Percentiles rank a stretch among this genome's conserved stretches.
These are phyloP conservation scores for Torulaspora pretoriensis DNA, from an alignment of 1,139 yeast species.

Conservation along the genomic window DNA sequence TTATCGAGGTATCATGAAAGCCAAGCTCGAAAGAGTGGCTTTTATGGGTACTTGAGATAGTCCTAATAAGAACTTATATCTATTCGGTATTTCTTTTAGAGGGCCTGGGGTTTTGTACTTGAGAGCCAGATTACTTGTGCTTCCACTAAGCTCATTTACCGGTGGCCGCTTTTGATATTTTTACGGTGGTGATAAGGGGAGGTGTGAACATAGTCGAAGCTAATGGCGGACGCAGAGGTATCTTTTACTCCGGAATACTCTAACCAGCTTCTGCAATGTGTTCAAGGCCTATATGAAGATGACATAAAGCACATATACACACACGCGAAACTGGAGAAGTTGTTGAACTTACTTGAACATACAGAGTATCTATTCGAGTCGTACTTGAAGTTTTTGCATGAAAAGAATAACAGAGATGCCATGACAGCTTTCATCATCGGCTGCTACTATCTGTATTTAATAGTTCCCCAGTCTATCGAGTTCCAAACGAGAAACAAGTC, in stretches of 20 bases:
- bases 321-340: slow-evolving; percentile 33
- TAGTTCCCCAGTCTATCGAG: slow-evolving; percentile 40
- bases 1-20: neutral
- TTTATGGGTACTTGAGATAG: too few relatives aligned
- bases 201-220: neutral
- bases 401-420: slow-evolving; percentile 24
- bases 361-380: slow-evolving; percentile 33
- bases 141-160: neutral
- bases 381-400: slow-evolving; percentile 25
- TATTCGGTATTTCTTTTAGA: too few relatives aligned
- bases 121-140: neutral
- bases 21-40: neutral
- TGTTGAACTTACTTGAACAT: slow-evolving; percentile 35
- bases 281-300: slow-evolving; percentile 32
- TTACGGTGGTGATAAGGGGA: neutral
- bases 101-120: too few relatives aligned
- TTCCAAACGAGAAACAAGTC: slow-evolving; percentile 40
- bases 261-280: slow-evolving; percentile 32
- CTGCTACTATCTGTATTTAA: slow-evolving; percentile 36
- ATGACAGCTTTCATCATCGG: slow-evolving; percentile 38
- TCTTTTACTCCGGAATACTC: slow-evolving; percentile 40
- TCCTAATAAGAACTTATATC: too few relatives aligned
- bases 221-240: slow-evolving; percentile 2
- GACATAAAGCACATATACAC: slow-evolving; percentile 31
- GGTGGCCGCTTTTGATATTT: neutral